Evolutionary conservation across 1,284 basidiomycete species (phyloP).

Genomic region (Tetrapyrgos nigripes): DNA sequence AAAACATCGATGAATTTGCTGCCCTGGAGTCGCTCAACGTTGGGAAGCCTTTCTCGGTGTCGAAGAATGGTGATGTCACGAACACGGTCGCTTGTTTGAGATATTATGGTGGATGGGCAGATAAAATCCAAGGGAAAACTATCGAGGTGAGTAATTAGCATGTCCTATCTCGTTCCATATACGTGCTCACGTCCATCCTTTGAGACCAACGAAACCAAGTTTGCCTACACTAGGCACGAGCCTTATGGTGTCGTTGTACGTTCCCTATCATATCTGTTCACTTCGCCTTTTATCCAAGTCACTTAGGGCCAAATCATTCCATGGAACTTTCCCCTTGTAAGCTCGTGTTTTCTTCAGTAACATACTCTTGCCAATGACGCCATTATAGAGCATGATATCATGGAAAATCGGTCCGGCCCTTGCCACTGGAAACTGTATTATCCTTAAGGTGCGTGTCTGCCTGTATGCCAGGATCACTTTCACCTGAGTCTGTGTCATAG

Average conservation of each 20-base stretch:
- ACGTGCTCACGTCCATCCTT: background rate
- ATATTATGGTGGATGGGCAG: constrained; percentile 56
- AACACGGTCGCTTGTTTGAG: constrained; percentile 53
- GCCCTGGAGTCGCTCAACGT: constrained; percentile 81
- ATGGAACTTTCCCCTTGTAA: constrained; percentile 54
- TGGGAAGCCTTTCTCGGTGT: constrained; percentile 57
- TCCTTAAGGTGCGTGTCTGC: constrained; percentile 77
- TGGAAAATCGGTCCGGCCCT: constrained; percentile 88
- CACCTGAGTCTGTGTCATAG: constrained; percentile 27
- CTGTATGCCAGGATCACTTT: too few species aligned
- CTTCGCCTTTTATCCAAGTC: background rate
- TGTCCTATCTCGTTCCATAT: background rate
- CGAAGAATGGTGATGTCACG: constrained; percentile 59
- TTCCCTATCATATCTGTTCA: background rate
- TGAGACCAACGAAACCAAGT: constrained; percentile 66
- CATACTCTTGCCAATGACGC: background rate
- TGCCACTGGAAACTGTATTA: constrained; percentile 80
- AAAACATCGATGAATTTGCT: constrained; percentile 71
- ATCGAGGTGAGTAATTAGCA: constrained; percentile 49
- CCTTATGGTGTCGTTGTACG: too few species aligned
- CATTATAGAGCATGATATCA: constrained; percentile 55
- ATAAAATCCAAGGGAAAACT: constrained; percentile 72
- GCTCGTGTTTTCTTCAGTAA: background rate
- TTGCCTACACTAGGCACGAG: constrained; percentile 84
- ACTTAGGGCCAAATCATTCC: constrained; percentile 70